Evolutionary conservation across 2,329 filamentous ascomycete genomes (phyloP), one percentile per base, ranked within the genome.

Genomic region (Monilinia polystroma): DNA sequence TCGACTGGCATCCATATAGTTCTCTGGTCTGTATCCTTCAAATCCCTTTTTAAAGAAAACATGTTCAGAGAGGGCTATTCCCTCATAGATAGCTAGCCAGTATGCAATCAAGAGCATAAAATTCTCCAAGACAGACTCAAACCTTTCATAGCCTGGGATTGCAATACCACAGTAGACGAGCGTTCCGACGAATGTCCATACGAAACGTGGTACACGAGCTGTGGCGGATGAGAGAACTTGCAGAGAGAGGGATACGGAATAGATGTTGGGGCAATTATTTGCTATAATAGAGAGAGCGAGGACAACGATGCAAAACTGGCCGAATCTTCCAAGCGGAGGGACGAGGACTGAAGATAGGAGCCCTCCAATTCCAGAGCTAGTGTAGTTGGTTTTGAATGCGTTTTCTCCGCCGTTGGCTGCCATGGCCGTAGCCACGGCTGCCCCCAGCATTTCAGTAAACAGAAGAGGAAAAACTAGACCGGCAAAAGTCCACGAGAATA

Each of bases 21-120:
- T 76, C 53, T 84, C 82, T 0, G 83, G 78, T n/a, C 78, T 75
- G 75, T 91, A 92, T 11, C 85, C 86, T 2, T 69, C 65, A 70
- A 89, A 84, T 3, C 86, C 85, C 32, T 84, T 82, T 73, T 85
- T 85, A 81, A 89, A 91, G 74, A 90, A 72, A 73, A 91, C 84
- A 45, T 68, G 60, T 54, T 73, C 49, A 63, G 70, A 64, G 58
- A 69, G 23, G 68, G 68, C 57, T 69, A 92, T 85, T 57, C 84
- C 88, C 70, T 86, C 84, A 78, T 92, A 92, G 72, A 92, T 90
- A 58, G 88, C 86, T 1, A 92, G 81, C 89, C 90, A 92, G 80
- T 92, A 92, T 2, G 85, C 85, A 69, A 87, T 87, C 63, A 88
- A 75, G 68, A 85, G 77, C 86, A 92, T 90, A 78, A 92, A 90